Evolutionary conservation across 1,284 basidiomycete species (phyloP), one percentile per base, ranked within the genome.

Genomic region (Agroathelia rolfsii): DNA sequence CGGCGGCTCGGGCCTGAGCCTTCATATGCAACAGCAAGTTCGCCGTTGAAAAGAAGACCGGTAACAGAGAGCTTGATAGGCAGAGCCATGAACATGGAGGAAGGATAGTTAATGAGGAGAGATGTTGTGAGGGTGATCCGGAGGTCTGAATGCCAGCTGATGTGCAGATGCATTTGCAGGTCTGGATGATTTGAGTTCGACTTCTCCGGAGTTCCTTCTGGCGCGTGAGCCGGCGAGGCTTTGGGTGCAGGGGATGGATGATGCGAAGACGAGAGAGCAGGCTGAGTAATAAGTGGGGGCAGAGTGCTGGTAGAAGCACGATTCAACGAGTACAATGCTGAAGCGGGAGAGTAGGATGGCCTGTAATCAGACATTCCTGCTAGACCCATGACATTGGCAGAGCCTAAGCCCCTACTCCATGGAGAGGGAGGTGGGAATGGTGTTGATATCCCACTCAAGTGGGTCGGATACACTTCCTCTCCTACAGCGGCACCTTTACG

Each of bases 41-140:
- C 88, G 28, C 87, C 88, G 6, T 72, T 72, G 52, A 98, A 85
- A 6, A 89, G 68, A 32, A 97, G 64, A 1, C 89, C 88, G 0
- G 84, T 94, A 14, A 97, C 76, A 11, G 79, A 82, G 29, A 98
- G 75, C 49, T 86, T 84, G 51, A 98, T 84, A 2, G 95, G 95
- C 12, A 99, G 69, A 5, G 83, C 79, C 90, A 98, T 96, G 67
- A 99, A 97, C 48, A 83, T 75, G 0, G 82, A 76, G 0, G 86
- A 86, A 1, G 94, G 93, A 53, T 97, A 95, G 60, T 97, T 96
- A 55, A 99, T 92, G 42, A 92, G 74, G 12, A 98, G 70, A 7
- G 86, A 89, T 0, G 94, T 97, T n/a, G 80, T 76, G 41, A 99
- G 69, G 2, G 83, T 85, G 43, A 87, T 64, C 13, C 83, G 80